These are phyloP conservation scores for Debaryomyces hansenii DNA, from an alignment of 805 yeast genomes.

Conservation along the genomic window DNA sequence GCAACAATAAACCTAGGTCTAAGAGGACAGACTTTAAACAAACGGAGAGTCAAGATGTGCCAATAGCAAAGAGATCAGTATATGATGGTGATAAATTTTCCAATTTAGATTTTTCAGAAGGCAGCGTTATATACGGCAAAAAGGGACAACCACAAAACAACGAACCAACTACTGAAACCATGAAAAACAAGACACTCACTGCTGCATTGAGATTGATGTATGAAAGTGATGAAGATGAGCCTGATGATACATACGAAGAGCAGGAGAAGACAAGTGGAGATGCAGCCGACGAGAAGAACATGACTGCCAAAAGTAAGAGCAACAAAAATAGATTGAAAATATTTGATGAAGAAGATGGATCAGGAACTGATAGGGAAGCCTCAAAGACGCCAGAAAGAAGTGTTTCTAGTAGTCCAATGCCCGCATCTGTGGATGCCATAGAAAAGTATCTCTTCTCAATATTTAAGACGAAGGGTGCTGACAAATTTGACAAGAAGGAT, in stretches of 20 bases:
- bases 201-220: slow-evolving; percentile 65
- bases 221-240: slow-evolving; percentile 80
- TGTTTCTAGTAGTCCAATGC: slow-evolving; percentile 1
- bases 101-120: slow-evolving; percentile 22
- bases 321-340: slow-evolving; percentile 6
- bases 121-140: slow-evolving; percentile 34
- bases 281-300: slow-evolving; percentile 10
- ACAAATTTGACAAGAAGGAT: slow-evolving; percentile 37
- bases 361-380: background rate
- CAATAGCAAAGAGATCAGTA: slow-evolving; percentile 16
- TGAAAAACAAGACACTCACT: slow-evolving; percentile 57
- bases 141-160: slow-evolving; percentile 16
- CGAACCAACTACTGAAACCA: slow-evolving; percentile 29
- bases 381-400: background rate
- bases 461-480: slow-evolving; percentile 49
- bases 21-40: background rate
- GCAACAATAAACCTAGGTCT: slow-evolving; percentile 1
- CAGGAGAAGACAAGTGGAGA: slow-evolving; percentile 42
- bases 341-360: slow-evolving; percentile 8
- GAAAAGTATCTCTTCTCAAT: slow-evolving; percentile 60
- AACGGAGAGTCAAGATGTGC: too few species aligned
- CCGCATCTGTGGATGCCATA: slow-evolving; percentile 34
- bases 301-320: background rate
- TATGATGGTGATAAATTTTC: slow-evolving; percentile 31
- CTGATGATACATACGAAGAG: slow-evolving; percentile 71